These are phyloP conservation scores for Beauveria sp. DNA, from an alignment of 2,329 filamentous ascomycete genomes.

Conservation along the genomic window DNA sequence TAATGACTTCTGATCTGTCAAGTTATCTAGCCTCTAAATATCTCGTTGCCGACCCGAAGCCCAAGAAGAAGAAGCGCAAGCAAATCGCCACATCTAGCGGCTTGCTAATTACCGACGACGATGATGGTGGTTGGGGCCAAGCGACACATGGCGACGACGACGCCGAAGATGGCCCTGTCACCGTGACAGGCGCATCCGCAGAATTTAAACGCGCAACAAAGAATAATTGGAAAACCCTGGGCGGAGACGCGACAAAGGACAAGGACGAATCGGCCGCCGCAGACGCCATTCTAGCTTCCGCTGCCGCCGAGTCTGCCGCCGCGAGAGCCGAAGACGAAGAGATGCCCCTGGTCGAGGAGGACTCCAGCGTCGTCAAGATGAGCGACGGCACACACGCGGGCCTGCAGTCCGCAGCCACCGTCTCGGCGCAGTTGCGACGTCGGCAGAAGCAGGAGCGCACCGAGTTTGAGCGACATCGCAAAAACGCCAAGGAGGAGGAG, in stretches of 20 bases:
- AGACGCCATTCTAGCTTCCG: slow-evolving; percentile 69
- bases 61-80: slow-evolving; percentile 56
- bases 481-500: slow-evolving; percentile 52
- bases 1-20: slow-evolving; percentile 57
- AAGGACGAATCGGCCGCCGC: slow-evolving; percentile 52
- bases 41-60: slow-evolving; percentile 54
- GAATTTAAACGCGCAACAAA: slow-evolving; percentile 71
- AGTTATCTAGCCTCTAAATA: slow-evolving; percentile 90
- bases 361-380: slow-evolving; percentile 57
- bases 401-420: slow-evolving; percentile 74
- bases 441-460: slow-evolving; percentile 58
- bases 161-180: slow-evolving; percentile 44
- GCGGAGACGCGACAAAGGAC: slow-evolving; percentile 27
- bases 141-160: slow-evolving; percentile 37
- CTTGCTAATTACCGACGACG: slow-evolving; percentile 59
- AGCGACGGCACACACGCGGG: slow-evolving; percentile 82
- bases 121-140: slow-evolving; percentile 46
- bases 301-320: slow-evolving; percentile 58
- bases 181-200: slow-evolving; percentile 43
- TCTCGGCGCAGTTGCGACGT: slow-evolving; percentile 60
- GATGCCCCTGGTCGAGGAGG: slow-evolving; percentile 37
- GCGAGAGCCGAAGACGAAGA: slow-evolving; percentile 41
- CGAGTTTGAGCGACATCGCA: slow-evolving; percentile 38
- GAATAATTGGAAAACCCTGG: slow-evolving; percentile 71
- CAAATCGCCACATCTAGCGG: slow-evolving; percentile 43